These are phyloP conservation scores for Tricholoma bakamatsutake DNA, from an alignment of 768 basidiomycete genomes.

Conservation along the genomic window DNA sequence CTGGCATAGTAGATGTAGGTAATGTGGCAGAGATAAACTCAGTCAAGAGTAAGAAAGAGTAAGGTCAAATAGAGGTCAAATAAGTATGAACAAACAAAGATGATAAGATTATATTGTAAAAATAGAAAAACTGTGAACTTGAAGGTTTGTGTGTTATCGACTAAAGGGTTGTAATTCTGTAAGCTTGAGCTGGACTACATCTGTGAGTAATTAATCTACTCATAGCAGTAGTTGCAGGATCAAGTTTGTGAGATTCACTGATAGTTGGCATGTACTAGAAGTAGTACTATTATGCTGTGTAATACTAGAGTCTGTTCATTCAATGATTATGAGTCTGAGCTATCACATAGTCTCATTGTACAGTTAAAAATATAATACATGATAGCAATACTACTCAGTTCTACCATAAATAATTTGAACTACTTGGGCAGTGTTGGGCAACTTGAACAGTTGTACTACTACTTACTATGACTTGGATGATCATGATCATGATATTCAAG, in stretches of 20 bases:
- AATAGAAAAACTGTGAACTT: not conserved
- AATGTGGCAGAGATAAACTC: not conserved
- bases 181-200: not conserved
- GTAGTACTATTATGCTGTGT: not conserved
- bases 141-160: not conserved
- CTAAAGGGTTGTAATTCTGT: not conserved
- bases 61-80: no score
- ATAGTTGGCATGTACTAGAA: not conserved
- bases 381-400: no score
- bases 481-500: not conserved
- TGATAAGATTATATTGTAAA: no score
- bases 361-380: not conserved
- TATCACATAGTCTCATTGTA: not conserved
- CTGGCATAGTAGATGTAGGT: no score
- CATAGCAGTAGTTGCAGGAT: not conserved
- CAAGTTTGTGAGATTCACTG: not conserved
- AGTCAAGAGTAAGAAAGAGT: no score
- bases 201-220: not conserved
- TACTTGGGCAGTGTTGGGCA: not conserved
- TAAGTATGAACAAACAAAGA: no score
- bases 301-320: not conserved
- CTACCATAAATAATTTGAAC: no score
- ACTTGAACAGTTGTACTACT: not conserved
- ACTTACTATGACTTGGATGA: no score
- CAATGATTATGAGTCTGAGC: no score